phyloP scores from a whole-genome alignment of 2,329 filamentous ascomycete genomes.

The Monilinia fructicola region DNA sequence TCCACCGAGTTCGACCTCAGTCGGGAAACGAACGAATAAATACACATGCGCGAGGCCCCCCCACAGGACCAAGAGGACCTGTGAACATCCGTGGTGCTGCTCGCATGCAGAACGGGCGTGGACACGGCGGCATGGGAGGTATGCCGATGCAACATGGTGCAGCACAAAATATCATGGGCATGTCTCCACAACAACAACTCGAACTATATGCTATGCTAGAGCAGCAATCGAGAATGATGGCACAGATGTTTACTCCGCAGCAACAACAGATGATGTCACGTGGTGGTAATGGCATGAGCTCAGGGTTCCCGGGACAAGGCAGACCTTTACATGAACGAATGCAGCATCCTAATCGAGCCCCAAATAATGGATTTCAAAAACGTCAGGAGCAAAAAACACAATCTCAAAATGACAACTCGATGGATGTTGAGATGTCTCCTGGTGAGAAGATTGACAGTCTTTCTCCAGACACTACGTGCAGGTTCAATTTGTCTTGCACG shows the following conservation, averaged over 20 bases:
- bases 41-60: constrained; percentile 67
- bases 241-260: constrained; percentile 57
- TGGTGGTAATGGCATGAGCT: constrained; percentile 49
- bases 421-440: constrained; percentile 61
- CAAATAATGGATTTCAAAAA: constrained; percentile 31
- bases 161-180: constrained; percentile 49
- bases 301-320: constrained; percentile 45
- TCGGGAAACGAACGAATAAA: constrained; percentile 78
- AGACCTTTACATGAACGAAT: constrained; percentile 76
- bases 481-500: constrained; percentile 84
- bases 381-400: constrained; percentile 30
- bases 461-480: constrained; percentile 73
- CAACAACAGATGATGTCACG: constrained; percentile 41
- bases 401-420: constrained; percentile 40
- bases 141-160: constrained; percentile 45
- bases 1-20: constrained; percentile 76
- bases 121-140: constrained; percentile 46
- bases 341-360: constrained; percentile 43
- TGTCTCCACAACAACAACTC: constrained; percentile 69
- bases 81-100: constrained; percentile 41
- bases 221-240: constrained; percentile 85
- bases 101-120: constrained; percentile 49
- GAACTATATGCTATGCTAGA: constrained; percentile 76
- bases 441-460: constrained; percentile 53
- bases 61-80: constrained; percentile 66